Percentiles rank a stretch among this genome's conserved stretches.
These are phyloP conservation scores for Gloeopeniophorella convolvens DNA, from an alignment of 768 basidiomycete species.

Conservation along the genomic window DNA sequence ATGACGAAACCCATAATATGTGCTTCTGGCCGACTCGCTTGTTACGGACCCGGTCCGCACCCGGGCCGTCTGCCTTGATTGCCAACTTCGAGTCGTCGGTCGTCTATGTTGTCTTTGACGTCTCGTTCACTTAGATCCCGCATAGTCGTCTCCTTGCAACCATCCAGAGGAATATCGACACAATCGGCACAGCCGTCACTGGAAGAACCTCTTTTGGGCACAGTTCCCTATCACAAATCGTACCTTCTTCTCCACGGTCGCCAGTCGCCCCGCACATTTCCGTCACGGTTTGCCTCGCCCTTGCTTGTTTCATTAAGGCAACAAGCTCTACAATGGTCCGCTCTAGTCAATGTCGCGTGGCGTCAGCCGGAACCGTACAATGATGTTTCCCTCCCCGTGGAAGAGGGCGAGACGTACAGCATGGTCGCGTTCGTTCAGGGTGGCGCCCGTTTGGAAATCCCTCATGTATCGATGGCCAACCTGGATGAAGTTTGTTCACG, in stretches of 20 bases:
- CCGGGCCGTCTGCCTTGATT: no score
- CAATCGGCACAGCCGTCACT: no score
- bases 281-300: constrained; percentile 23
- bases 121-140: no score
- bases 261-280: constrained; percentile 13
- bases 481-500: constrained; percentile 39
- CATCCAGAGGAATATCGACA: no score
- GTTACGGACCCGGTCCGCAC: no score
- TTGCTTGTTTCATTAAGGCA: constrained; percentile 46
- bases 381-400: constrained; percentile 21
- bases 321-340: constrained; percentile 41
- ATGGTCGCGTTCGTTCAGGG: constrained; percentile 48
- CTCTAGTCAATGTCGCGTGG: constrained; percentile 58
- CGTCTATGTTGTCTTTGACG: no score
- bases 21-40: no score
- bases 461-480: constrained; percentile 42
- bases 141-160: no score
- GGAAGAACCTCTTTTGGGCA: no score
- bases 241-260: constrained; percentile 15
- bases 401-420: constrained; percentile 26
- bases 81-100: no score
- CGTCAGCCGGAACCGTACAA: constrained; percentile 22
- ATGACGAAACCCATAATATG: no score
- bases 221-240: constrained; percentile 13
- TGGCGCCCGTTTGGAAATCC: constrained; percentile 45